Evolutionary conservation across 2,329 filamentous ascomycete genomes (phyloP).

Genomic region (Xylaria hypoxylon): DNA sequence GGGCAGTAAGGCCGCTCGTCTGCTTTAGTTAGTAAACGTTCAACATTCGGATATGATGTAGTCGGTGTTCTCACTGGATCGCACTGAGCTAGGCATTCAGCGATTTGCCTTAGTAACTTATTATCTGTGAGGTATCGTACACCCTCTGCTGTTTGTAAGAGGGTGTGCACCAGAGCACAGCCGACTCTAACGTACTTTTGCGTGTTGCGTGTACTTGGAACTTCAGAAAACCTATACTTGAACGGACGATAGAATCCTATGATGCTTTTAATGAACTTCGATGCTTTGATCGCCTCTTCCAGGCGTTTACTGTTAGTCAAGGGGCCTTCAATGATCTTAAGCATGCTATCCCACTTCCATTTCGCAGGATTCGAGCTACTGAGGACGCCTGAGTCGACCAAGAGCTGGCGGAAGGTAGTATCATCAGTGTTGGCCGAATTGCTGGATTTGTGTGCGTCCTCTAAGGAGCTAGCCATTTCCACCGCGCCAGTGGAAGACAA

Average conservation of each 20-base stretch:
- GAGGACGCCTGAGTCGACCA: conserved; percentile 85
- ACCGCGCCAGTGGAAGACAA: conserved; percentile 59
- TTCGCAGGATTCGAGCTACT: conserved; percentile 91
- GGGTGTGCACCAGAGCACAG: conserved; percentile 85
- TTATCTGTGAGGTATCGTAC: conserved; percentile 88
- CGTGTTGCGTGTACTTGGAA: conserved; percentile 89
- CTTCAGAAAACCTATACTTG: conserved; percentile 93
- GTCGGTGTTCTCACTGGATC: conserved; percentile 73
- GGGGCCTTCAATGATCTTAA: conserved; percentile 91
- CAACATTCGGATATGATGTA: neutral
- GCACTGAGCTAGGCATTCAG: conserved; percentile 94
- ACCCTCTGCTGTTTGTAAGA: conserved; percentile 88
- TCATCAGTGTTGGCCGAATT: conserved; percentile 67
- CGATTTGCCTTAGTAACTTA: conserved; percentile 92
- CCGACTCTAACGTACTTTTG: conserved; percentile 94
- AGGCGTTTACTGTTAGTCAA: conserved; percentile 89
- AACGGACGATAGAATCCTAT: conserved; percentile 97
- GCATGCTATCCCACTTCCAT: conserved; percentile 97
- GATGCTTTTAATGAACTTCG: conserved; percentile 94
- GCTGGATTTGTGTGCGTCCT: conserved; percentile 67
- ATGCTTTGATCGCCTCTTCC: conserved; percentile 92
- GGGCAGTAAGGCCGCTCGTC: conserved; percentile 80
- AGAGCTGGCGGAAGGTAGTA: conserved; percentile 71
- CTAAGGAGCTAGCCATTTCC: conserved; percentile 62
- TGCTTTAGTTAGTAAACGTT: conserved; percentile 49